Evolutionary conservation across 345 rosid species (phyloP).

Genomic region (Aquilaria malaccensis): DNA sequence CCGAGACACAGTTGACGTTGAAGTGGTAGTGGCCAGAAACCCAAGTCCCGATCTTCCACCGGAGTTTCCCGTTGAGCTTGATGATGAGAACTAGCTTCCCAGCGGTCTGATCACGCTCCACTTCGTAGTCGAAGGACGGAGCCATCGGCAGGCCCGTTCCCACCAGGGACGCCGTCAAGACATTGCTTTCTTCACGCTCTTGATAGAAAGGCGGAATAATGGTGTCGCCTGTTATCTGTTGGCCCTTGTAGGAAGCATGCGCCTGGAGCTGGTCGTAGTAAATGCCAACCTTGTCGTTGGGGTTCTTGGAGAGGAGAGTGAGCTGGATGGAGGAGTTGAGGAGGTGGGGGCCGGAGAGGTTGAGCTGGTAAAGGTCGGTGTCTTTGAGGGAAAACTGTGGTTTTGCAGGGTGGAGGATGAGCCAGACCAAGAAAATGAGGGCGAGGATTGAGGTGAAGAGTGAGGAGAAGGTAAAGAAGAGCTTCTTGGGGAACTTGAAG

Average conservation of each 20-base stretch:
- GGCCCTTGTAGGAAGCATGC: slow-evolving; percentile 66
- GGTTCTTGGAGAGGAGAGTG: slow-evolving; percentile 54
- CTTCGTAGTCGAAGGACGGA: slow-evolving; percentile 54
- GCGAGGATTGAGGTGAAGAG: slow-evolving; percentile 41
- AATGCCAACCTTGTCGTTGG: slow-evolving; percentile 65
- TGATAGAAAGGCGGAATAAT: slow-evolving; percentile 74
- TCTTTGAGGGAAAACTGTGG: slow-evolving; percentile 67
- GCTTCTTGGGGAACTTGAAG: slow-evolving; percentile 41
- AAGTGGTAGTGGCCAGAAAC: slow-evolving; percentile 66
- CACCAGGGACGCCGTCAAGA: slow-evolving; percentile 55
- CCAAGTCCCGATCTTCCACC: slow-evolving; percentile 90
- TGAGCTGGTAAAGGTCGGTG: slow-evolving; percentile 52
- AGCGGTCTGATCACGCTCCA: slow-evolving; percentile 42
- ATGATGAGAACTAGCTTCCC: slow-evolving; percentile 50
- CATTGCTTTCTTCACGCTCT: slow-evolving; percentile 51
- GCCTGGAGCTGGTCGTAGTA: slow-evolving; percentile 68
- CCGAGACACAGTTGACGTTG: slow-evolving; percentile 56
- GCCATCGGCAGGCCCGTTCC: slow-evolving; percentile 60
- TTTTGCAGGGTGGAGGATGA: slow-evolving; percentile 66
- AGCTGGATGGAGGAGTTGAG: slow-evolving; percentile 80
- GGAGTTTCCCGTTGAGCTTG: slow-evolving; percentile 55
- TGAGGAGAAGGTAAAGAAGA: slow-evolving; percentile 41
- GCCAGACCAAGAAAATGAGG: slow-evolving; percentile 54
- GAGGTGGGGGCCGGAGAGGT: slow-evolving; percentile 58
- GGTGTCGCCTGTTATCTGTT: slow-evolving; percentile 60